A percentile compares a stretch with the other conserved stretches of the same genome.
Conservation (phyloP, 306 rosid genomes). For the Luffa acutangula region DNA sequence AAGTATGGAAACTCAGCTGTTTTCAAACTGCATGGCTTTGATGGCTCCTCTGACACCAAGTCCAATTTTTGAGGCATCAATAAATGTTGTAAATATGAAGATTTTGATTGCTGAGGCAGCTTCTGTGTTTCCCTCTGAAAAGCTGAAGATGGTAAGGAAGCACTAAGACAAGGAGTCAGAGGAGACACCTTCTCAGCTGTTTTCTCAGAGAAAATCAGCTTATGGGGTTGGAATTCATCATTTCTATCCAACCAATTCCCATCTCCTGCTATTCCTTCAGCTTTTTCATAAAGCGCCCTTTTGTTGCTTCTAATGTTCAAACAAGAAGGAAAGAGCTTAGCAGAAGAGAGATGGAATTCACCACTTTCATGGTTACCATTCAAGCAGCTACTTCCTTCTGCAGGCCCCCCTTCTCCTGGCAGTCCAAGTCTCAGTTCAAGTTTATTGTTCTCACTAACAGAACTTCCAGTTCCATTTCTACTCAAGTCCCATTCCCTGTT, state of each 20-base stretch:
- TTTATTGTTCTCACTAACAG: constrained; percentile 19
- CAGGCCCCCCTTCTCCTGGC: constrained; percentile 15
- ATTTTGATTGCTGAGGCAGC: background rate
- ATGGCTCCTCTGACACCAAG: constrained; percentile 10
- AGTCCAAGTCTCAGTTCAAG: constrained; percentile 34
- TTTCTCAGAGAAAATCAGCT: constrained; percentile 5
- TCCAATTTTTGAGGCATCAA: constrained; percentile 5
- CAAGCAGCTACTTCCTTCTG: background rate
- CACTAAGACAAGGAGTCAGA: background rate
- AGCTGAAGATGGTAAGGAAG: constrained; percentile 4
- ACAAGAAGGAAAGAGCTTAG: background rate
- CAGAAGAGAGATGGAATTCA: constrained; percentile 9
- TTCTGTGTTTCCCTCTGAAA: background rate
- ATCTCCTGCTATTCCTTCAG: background rate
- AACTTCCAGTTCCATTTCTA: background rate
- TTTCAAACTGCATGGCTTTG: constrained; percentile 3
- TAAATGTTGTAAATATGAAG: background rate
- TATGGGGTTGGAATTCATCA: constrained; percentile 11
- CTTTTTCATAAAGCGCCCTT: background rate
- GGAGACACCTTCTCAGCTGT: constrained; percentile 2
- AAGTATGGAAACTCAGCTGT: constrained; percentile 28
- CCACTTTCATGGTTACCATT: constrained; percentile 8
- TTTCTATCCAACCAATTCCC: constrained; percentile 5
- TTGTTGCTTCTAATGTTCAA: background rate
- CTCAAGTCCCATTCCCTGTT: constrained; percentile 5